A percentile compares a stretch with the other conserved stretches of the same genome.
Conservation (phyloP, 306 rosid species). For the Acmispon strigosus region DNA sequence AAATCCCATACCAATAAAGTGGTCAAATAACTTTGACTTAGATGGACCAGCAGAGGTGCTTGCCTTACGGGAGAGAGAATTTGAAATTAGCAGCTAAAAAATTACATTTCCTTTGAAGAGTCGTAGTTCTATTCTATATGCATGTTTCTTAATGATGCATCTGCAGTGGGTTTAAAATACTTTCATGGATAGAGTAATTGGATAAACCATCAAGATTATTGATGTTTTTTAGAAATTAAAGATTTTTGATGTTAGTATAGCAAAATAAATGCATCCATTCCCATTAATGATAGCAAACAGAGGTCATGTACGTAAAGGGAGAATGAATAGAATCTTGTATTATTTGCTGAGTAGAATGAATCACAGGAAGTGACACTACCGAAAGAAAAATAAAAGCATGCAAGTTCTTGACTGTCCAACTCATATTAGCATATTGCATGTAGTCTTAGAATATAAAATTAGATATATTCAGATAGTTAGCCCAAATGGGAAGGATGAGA, state of each 20-base stretch:
- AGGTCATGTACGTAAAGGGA: background rate
- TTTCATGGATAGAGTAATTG: background rate
- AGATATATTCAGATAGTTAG: background rate
- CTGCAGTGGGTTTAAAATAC: background rate
- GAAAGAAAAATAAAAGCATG: conserved; percentile 1
- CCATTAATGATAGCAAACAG: background rate
- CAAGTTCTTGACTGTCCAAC: background rate
- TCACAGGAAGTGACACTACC: background rate
- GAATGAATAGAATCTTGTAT: background rate
- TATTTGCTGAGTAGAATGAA: background rate
- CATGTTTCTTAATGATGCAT: background rate
- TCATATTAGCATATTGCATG: background rate
- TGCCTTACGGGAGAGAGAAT: conserved; percentile 40
- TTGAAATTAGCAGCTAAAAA: conserved; percentile 17
- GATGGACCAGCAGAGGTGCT: conserved; percentile 61
- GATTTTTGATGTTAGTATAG: background rate
- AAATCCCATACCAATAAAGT: conserved; percentile 79
- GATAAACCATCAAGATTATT: background rate
- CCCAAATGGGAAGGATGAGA: background rate
- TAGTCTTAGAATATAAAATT: background rate
- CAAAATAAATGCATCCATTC: background rate
- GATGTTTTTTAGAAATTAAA: no score
- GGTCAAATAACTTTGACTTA: conserved; percentile 55
- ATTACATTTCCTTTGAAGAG: background rate
- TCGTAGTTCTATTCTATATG: background rate